Percentiles rank a stretch among this genome's conserved stretches.
phyloP scores from a whole-genome alignment of 352 stramenopile species.

The Peronospora farinosa region DNA sequence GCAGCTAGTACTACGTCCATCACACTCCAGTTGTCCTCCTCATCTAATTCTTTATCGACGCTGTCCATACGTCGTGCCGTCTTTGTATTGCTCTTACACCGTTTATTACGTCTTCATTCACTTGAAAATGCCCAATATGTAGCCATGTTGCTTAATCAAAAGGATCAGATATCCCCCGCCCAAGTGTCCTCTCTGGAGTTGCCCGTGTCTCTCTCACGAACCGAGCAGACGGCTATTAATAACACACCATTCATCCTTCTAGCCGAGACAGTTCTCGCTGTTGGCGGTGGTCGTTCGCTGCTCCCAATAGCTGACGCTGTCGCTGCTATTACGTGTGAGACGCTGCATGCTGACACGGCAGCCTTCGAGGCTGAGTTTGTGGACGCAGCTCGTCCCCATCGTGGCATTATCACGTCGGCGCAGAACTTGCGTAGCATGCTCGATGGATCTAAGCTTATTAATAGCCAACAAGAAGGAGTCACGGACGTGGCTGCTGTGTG shows the following conservation, averaged over 20 bases:
- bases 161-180: constrained; percentile 30
- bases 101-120: constrained; percentile 34
- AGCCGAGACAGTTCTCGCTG: constrained; percentile 44
- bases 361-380: constrained; percentile 84
- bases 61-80: constrained; percentile 26
- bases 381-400: constrained; percentile 72
- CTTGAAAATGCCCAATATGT: constrained; percentile 41
- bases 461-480: constrained; percentile 37
- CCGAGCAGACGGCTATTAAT: constrained; percentile 35
- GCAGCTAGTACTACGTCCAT: constrained; percentile 9
- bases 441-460: constrained; percentile 82
- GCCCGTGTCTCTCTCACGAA: constrained; percentile 31
- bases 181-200: constrained; percentile 29
- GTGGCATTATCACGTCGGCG: constrained; percentile 81
- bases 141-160: constrained; percentile 51
- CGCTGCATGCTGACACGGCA: constrained; percentile 44
- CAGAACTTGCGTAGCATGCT: constrained; percentile 83
- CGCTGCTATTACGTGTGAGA: constrained; percentile 80
- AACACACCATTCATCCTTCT: constrained; percentile 40
- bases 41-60: constrained; percentile 5
- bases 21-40: constrained; percentile 8
- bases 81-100: constrained; percentile 40
- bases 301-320: constrained; percentile 66
- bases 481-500: constrained; percentile 40
- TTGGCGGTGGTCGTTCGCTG: constrained; percentile 58